Conservation (phyloP, 495 filamentous ascomycete species). For the Neurospora sp. region DNA sequence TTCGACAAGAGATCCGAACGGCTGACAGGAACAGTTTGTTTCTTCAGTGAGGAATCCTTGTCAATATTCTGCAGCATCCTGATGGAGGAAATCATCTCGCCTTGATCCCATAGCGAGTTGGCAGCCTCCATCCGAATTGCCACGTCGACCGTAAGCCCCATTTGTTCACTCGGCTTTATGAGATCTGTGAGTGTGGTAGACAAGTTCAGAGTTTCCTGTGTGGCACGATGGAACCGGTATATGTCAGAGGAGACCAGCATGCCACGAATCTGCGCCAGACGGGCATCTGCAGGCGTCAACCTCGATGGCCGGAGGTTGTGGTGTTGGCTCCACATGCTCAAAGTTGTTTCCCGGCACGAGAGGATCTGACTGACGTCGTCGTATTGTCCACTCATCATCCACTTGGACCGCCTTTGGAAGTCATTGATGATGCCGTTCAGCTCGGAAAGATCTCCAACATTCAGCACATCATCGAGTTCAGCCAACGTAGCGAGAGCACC, state of each 20-base stretch:
- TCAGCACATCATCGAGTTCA: slow-evolving; percentile 70
- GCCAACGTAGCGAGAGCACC: slow-evolving; percentile 66
- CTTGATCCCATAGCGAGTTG: slow-evolving; percentile 89
- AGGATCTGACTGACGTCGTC: slow-evolving; percentile 72
- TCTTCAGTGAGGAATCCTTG: slow-evolving; percentile 48
- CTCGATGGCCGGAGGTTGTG: slow-evolving; percentile 50
- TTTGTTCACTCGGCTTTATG: slow-evolving; percentile 49
- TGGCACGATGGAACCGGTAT: slow-evolving; percentile 64
- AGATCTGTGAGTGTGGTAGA: slow-evolving; percentile 72
- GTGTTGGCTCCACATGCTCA: slow-evolving; percentile 67
- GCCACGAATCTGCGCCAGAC: slow-evolving; percentile 59
- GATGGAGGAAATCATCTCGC: slow-evolving; percentile 85
- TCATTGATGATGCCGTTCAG: slow-evolving; percentile 50
- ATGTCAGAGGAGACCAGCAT: slow-evolving; percentile 65
- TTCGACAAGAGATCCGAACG: slow-evolving; percentile 75
- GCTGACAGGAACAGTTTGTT: slow-evolving; percentile 63
- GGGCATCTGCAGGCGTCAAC: slow-evolving; percentile 49
- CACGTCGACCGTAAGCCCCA: slow-evolving; percentile 66
- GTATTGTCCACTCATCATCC: slow-evolving; percentile 72
- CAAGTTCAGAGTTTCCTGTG: slow-evolving; percentile 76
- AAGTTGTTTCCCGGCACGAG: slow-evolving; percentile 68
- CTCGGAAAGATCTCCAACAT: slow-evolving; percentile 44
- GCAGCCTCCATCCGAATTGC: slow-evolving; percentile 69
- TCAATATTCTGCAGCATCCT: slow-evolving; percentile 71
- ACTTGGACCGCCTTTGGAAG: slow-evolving; percentile 55